phyloP scores from a whole-genome alignment of 352 stramenopile species.

The Pythium grandisporangium region DNA sequence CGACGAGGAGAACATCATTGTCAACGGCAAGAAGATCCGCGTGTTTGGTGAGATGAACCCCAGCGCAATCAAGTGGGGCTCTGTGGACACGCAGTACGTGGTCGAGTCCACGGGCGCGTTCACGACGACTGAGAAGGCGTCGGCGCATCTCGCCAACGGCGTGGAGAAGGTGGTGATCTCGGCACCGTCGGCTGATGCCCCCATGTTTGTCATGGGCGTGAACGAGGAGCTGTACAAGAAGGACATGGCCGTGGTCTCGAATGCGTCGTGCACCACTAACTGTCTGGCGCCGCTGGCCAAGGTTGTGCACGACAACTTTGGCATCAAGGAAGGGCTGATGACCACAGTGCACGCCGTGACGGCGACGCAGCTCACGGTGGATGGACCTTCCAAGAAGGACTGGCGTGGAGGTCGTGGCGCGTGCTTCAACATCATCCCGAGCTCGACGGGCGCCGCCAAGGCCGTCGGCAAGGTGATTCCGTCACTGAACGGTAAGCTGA shows the following conservation, averaged over 20 bases:
- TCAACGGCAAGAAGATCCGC: slow-evolving; percentile 91
- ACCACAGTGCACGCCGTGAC: slow-evolving; percentile 99
- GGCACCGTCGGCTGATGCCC: slow-evolving; percentile 96
- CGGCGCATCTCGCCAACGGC: slow-evolving; percentile 88
- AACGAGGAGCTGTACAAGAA: slow-evolving; percentile 94
- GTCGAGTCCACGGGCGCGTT: slow-evolving; percentile 85
- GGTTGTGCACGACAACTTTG: slow-evolving; percentile 98
- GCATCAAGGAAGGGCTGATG: slow-evolving; percentile 98
- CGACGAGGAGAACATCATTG: slow-evolving; percentile 81
- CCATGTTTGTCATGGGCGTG: slow-evolving; percentile 98
- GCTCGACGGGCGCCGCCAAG: slow-evolving; percentile 96
- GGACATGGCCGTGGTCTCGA: slow-evolving; percentile 96
- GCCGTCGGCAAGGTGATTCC: slow-evolving; percentile 99
- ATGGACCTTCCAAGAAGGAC: slow-evolving; percentile 98
- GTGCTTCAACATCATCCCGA: slow-evolving; percentile 99
- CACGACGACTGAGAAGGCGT: slow-evolving; percentile 86
- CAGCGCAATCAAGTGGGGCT: slow-evolving; percentile 89
- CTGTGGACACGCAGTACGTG: slow-evolving; percentile 91
- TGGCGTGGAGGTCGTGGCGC: slow-evolving; percentile 95
- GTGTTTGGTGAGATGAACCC: slow-evolving; percentile 94
- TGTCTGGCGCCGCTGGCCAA: slow-evolving; percentile 97
- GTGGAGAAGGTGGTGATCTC: slow-evolving; percentile 98
- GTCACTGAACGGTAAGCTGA: slow-evolving; percentile 88
- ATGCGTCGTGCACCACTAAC: slow-evolving; percentile 99
- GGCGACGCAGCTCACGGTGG: slow-evolving; percentile 96